These are phyloP conservation scores for Diplogelasinospora grovesii DNA, from an alignment of 495 filamentous ascomycete species.

Conservation along the genomic window DNA sequence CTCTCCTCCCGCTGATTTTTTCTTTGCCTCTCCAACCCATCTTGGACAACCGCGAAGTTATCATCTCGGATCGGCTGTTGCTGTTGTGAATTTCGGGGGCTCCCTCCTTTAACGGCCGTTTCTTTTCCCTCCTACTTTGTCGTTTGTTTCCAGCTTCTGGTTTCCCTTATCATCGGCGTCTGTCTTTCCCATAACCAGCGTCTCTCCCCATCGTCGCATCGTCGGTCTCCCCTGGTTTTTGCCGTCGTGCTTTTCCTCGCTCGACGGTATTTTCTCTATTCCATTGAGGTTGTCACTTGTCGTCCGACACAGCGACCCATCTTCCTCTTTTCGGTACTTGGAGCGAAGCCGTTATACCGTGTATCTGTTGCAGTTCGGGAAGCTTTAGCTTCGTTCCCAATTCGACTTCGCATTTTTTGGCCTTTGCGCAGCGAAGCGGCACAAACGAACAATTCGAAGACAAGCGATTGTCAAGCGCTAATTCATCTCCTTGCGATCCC, in stretches of 20 bases:
- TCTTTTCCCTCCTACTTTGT: conserved; percentile 36
- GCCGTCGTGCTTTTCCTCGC: conserved; percentile 18
- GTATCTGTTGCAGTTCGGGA: conserved; percentile 2
- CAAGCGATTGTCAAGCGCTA: conserved; percentile 11
- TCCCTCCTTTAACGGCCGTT: conserved; percentile 45
- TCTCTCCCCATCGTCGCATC: conserved; percentile 16
- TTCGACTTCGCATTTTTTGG: background rate
- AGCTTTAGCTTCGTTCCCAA: conserved; percentile 6
- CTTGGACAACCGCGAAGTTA: conserved; percentile 25
- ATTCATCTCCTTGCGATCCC: conserved; percentile 1
- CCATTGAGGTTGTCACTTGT: conserved; percentile 11
- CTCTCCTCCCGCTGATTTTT: conserved; percentile 20
- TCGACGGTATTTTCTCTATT: conserved; percentile 11
- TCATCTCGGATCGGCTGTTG: conserved; percentile 25
- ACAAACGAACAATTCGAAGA: background rate
- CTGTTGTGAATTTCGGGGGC: conserved; percentile 42
- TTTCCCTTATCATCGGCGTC: conserved; percentile 11
- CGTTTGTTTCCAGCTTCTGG: conserved; percentile 17
- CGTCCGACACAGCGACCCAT: background rate
- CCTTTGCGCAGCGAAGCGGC: background rate
- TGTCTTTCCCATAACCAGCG: conserved; percentile 16
- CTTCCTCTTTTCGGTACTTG: conserved; percentile 5
- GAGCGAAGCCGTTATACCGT: background rate
- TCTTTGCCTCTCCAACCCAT: conserved; percentile 20
- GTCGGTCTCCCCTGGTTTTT: conserved; percentile 9